These are phyloP conservation scores for Gonapodya prolifera DNA, from an alignment of 192 early-diverging fungal species.

Conservation along the genomic window DNA sequence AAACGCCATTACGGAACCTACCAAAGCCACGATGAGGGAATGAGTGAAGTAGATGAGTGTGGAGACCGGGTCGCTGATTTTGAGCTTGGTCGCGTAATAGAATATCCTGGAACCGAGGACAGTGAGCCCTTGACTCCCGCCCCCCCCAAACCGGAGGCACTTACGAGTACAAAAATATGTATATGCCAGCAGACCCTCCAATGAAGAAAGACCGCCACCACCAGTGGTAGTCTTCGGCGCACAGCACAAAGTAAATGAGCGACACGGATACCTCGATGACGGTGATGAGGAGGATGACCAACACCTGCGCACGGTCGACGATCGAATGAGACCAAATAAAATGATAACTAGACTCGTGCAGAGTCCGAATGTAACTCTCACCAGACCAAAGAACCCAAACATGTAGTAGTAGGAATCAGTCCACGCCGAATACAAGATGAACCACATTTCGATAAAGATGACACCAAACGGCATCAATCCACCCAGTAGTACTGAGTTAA, in stretches of 20 bases:
- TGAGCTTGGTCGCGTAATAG: constrained; percentile 62
- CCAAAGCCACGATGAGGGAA: not conserved
- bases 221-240: constrained; percentile 15
- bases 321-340: too few species aligned
- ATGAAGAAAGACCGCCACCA: constrained; percentile 87
- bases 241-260: constrained; percentile 55
- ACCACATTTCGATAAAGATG: constrained; percentile 60
- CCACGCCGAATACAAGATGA: constrained; percentile 57
- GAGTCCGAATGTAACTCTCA: too few species aligned
- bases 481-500: constrained; percentile 47
- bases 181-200: constrained; percentile 55
- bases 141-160: not conserved
- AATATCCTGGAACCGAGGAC: too few species aligned
- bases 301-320: too few species aligned
- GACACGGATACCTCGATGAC: constrained; percentile 53
- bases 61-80: constrained; percentile 48
- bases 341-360: too few species aligned
- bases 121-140: too few species aligned
- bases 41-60: constrained; percentile 58
- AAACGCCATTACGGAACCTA: too few species aligned
- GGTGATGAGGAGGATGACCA: constrained; percentile 41
- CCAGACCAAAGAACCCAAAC: constrained; percentile 43
- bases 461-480: constrained; percentile 63
- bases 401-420: constrained; percentile 54
- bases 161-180: constrained; percentile 61